phyloP scores from a whole-genome alignment of 2,329 filamentous ascomycete genomes.

The Niveomyces coronatus region DNA sequence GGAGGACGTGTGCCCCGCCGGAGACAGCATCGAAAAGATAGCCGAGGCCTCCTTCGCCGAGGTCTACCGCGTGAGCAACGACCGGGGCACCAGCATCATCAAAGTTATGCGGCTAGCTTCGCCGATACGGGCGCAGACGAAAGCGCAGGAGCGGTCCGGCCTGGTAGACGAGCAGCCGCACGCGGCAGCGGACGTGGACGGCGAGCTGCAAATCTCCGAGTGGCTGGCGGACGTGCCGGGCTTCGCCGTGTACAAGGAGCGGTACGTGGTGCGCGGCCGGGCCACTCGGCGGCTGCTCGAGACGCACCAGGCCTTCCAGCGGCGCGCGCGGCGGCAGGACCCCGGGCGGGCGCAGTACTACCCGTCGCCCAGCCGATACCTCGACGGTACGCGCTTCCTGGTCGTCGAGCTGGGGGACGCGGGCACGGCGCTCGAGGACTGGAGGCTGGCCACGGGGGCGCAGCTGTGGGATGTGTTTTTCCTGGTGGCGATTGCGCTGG shows the following conservation, averaged over 20 bases:
- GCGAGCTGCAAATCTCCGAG: constrained; percentile 53
- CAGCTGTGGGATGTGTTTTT: constrained; percentile 57
- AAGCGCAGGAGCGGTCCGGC: constrained; percentile 40
- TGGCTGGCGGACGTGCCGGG: constrained; percentile 53
- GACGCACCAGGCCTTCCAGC: constrained; percentile 50
- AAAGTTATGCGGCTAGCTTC: constrained; percentile 52
- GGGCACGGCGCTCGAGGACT: constrained; percentile 49
- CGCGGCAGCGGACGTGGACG: constrained; percentile 41
- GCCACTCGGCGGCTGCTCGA: constrained; percentile 42
- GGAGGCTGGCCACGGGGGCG: constrained; percentile 34
- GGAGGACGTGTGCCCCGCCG: constrained; percentile 45
- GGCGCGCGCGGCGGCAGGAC: constrained; percentile 42
- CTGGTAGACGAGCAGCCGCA: constrained; percentile 51
- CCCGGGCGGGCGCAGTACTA: constrained; percentile 50
- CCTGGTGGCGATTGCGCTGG: constrained; percentile 48
- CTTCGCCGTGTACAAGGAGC: constrained; percentile 56
- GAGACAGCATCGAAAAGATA: constrained; percentile 49
- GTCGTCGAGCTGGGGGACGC: constrained; percentile 56
- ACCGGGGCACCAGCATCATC: constrained; percentile 51
- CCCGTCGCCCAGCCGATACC: constrained; percentile 48
- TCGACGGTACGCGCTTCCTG: constrained; percentile 47
- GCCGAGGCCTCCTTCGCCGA: constrained; percentile 58
- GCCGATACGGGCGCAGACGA: constrained; percentile 47
- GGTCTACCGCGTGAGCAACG: constrained; percentile 52
- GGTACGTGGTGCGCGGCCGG: constrained; percentile 48